Conservation (phyloP, 805 yeast genomes). For the Yamadazyma ubonensis region DNA sequence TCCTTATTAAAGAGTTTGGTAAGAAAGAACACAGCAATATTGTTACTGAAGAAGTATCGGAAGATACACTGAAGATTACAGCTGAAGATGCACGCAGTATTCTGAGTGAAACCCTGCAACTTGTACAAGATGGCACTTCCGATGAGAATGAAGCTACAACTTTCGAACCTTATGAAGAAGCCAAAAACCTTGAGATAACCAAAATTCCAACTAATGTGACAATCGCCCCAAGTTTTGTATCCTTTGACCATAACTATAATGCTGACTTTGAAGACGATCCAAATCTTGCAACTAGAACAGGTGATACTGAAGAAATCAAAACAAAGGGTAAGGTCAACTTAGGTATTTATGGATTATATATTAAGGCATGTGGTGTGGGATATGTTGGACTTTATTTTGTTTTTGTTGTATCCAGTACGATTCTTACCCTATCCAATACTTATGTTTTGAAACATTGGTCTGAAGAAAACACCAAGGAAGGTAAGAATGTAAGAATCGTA, state of each 20-base stretch:
- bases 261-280: slow-evolving; percentile 24
- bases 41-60: slow-evolving; percentile 13
- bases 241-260: slow-evolving; percentile 33
- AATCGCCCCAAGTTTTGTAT: slow-evolving; percentile 30
- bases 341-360: slow-evolving; percentile 27
- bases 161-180: slow-evolving; percentile 4
- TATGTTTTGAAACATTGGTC: slow-evolving; percentile 38
- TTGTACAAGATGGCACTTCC: too few relatives aligned
- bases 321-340: slow-evolving; percentile 31
- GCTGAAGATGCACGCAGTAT: too few relatives aligned
- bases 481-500: slow-evolving; percentile 24
- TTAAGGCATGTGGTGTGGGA: slow-evolving; percentile 32
- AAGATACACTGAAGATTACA: too few relatives aligned
- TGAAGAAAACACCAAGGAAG: slow-evolving; percentile 25
- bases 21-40: slow-evolving; percentile 16
- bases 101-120: too few relatives aligned
- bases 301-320: slow-evolving; percentile 27
- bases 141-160: slow-evolving; percentile 15
- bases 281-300: slow-evolving; percentile 17
- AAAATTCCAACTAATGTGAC: slow-evolving; percentile 12
- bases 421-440: slow-evolving; percentile 23
- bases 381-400: slow-evolving; percentile 25
- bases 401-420: slow-evolving; percentile 21
- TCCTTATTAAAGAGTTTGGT: slow-evolving; percentile 32
- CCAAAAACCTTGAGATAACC: slow-evolving; percentile 17